Conservation (phyloP, 2,329 filamentous ascomycete species). For the Trichoderma atroviride region DNA sequence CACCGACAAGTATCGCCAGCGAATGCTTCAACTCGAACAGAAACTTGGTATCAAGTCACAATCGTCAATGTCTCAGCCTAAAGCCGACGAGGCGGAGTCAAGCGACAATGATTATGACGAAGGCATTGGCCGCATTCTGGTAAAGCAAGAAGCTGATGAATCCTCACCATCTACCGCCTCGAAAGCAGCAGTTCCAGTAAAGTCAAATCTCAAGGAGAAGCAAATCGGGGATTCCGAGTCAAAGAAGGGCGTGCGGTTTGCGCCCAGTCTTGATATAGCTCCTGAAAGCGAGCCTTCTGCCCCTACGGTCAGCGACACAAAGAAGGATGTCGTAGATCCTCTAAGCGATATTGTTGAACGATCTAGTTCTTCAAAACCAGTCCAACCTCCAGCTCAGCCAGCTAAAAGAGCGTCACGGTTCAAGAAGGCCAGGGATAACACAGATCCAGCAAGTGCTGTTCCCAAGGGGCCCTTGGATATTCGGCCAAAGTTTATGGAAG, state of each 20-base stretch:
- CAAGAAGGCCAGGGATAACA: conserved; percentile 46
- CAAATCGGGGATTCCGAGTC: conserved; percentile 30
- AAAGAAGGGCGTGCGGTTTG: conserved; percentile 81
- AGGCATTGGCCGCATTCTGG: conserved; percentile 59
- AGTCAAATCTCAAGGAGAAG: conserved; percentile 41
- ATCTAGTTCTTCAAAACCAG: conserved; percentile 33
- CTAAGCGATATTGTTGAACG: conserved; percentile 59
- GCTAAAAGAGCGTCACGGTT: conserved; percentile 54
- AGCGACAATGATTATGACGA: conserved; percentile 51
- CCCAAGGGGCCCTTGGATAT: conserved; percentile 50
- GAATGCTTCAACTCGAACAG: conserved; percentile 85
- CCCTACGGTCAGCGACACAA: conserved; percentile 32
- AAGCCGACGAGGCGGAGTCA: conserved; percentile 47
- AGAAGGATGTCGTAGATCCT: conserved; percentile 48
- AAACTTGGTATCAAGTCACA: conserved; percentile 65
- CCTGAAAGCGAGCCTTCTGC: conserved; percentile 36
- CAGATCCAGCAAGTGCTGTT: conserved; percentile 29
- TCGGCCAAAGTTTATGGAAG: conserved; percentile 45
- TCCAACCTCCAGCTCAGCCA: conserved; percentile 37
- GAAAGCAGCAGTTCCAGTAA: conserved; percentile 32
- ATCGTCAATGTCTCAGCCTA: conserved; percentile 60
- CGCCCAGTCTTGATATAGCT: conserved; percentile 72
- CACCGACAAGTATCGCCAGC: conserved; percentile 72
- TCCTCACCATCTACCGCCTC: conserved; percentile 29
- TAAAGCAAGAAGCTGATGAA: conserved; percentile 41